Conservation (phyloP, 2,329 filamentous ascomycete genomes). For the Microsporum canis region DNA sequence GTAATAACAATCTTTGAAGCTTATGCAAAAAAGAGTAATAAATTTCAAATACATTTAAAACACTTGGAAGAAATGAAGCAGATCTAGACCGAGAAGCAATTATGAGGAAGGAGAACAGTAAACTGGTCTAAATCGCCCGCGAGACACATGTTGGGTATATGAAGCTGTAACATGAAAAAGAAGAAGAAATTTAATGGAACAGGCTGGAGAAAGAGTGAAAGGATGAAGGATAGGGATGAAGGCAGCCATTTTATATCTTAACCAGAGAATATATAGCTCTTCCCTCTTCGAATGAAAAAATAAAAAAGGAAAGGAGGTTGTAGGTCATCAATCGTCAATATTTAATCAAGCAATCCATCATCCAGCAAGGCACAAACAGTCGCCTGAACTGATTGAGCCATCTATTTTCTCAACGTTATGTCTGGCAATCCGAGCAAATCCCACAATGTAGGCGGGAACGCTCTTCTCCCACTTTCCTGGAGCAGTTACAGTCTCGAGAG, state of each 20-base stretch:
- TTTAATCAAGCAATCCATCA: not conserved
- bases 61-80: not conserved
- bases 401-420: not conserved
- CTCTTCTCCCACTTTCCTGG: conserved; percentile 10
- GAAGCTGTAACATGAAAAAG: not conserved
- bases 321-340: not conserved
- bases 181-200: not conserved
- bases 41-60: not conserved
- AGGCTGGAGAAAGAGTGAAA: not conserved
- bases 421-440: conserved; percentile 13
- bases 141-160: not conserved
- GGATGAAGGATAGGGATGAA: not conserved
- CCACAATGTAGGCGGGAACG: conserved; percentile 13
- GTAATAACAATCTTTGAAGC: not conserved
- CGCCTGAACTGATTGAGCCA: not conserved
- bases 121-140: not conserved
- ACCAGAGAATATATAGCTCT: not conserved
- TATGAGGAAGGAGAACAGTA: not conserved
- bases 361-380: not conserved
- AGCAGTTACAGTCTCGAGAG: conserved; percentile 12
- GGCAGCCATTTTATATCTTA: not conserved
- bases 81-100: not conserved
- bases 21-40: not conserved
- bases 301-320: not conserved
- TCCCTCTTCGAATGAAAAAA: not conserved